Base-by-base conservation (phyloP, 1,284 basidiomycete species). In the Stereum hirsutum region DNA sequence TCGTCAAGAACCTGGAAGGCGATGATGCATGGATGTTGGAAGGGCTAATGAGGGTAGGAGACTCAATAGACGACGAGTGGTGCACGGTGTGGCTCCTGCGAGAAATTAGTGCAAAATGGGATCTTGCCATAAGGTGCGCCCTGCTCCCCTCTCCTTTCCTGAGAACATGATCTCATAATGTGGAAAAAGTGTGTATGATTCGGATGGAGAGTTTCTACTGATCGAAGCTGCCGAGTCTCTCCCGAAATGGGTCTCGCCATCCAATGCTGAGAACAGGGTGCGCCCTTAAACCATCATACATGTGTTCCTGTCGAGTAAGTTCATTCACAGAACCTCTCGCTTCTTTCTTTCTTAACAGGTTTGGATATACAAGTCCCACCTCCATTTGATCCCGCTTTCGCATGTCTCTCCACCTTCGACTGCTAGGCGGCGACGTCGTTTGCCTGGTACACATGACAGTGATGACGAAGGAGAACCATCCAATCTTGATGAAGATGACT, bases 1-100 rank as follows among this genome's bases (percentile, higher is more conserved):
- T 86, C 2, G 69, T 69, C 5, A 52, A 62, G 36, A 64, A 78
- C 49, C 57, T 64, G 15, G 69, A 77, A 42, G 58, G 56, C 12
- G 57, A 69, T 26, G 57, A 69, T 32, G 62, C 54, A 14, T 80
- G 72, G 66, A 59, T 78, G 20, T 64, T 93, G 0, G 78, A 86
- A 53, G 88, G 91, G 6, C 66, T 68, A 28, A 89, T 92, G 80
- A 71, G 92, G 37, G 85, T 95, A 17, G 92, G 92, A 3, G 95
- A 96, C 60, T 89, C 84, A 42, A 75, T 98, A 15, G 93, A 98
- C 57, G 94, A 98, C 57, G 95, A 98, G 63, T 98, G 94, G 94
- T 85, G 84, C 56, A 73, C 78, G 14, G 89, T 95, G 12, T 98
- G 90, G 88, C 67, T 97, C 28, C 63, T 96, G 48, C 71, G 70